Evolutionary conservation across 2,329 filamentous ascomycete species (phyloP).

Genomic region (Pezizomycotina sp.): DNA sequence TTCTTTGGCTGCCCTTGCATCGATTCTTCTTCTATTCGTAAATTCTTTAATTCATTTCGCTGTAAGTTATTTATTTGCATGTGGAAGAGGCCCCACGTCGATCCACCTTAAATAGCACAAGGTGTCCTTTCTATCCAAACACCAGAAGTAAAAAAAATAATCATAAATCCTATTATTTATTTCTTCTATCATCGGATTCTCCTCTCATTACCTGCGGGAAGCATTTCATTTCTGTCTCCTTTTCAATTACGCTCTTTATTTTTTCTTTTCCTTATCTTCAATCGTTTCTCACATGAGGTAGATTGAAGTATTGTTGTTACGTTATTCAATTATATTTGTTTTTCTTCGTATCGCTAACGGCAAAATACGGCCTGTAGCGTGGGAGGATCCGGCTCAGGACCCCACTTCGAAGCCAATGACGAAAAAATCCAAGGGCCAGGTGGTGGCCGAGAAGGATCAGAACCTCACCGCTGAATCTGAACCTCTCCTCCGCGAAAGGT

Average conservation of each 20-base stretch:
- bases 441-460: conserved; percentile 26
- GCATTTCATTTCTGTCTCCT: no score
- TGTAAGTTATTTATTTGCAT: background rate
- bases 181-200: background rate
- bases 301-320: background rate
- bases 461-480: conserved; percentile 40
- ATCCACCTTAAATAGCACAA: background rate
- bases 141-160: no score
- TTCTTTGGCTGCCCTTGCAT: no score
- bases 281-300: background rate
- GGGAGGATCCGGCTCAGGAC: background rate
- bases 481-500: conserved; percentile 9
- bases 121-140: background rate
- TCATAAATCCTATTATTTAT: no score
- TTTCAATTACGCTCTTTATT: background rate
- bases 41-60: no score
- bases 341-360: background rate
- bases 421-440: conserved; percentile 25
- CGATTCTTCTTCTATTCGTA: no score
- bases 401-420: conserved; percentile 16
- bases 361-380: background rate
- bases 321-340: background rate
- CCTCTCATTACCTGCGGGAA: background rate
- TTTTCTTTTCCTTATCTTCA: conserved; percentile 2
- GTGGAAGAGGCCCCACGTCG: background rate